These are phyloP conservation scores for Pichia sp. DNA, from an alignment of 1,139 yeast species.

Conservation along the genomic window DNA sequence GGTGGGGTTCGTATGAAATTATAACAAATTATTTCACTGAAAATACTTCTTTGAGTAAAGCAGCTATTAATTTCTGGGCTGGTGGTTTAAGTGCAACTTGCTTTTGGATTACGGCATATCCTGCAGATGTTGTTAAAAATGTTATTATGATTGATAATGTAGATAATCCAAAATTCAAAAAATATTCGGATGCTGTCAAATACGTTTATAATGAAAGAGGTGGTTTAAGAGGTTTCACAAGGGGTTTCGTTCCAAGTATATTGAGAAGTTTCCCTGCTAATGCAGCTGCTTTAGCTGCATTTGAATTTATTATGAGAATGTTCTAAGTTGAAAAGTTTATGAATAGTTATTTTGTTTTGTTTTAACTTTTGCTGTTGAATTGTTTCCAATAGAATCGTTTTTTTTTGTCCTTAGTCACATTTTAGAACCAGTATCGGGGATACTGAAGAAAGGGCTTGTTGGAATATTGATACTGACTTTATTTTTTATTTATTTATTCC, in stretches of 20 bases:
- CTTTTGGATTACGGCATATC: constrained; percentile 88
- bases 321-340: constrained; percentile 21
- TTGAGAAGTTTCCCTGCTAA: constrained; percentile 79
- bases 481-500: too few relatives aligned
- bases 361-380: too few relatives aligned
- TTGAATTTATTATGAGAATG: constrained; percentile 72
- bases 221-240: constrained; percentile 57
- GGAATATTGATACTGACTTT: too few relatives aligned
- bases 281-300: constrained; percentile 89
- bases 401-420: too few relatives aligned
- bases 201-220: constrained; percentile 60
- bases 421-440: too few relatives aligned
- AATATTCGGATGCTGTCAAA: constrained; percentile 68
- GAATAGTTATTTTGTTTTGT: background rate
- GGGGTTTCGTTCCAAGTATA: constrained; percentile 76
- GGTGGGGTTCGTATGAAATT: constrained; percentile 93
- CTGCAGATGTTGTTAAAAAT: constrained; percentile 84
- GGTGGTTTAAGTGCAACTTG: constrained; percentile 84
- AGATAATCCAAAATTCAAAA: constrained; percentile 58
- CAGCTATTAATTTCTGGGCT: constrained; percentile 81
- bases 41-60: constrained; percentile 56
- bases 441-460: too few relatives aligned
- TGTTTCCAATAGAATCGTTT: too few relatives aligned
- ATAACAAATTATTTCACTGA: constrained; percentile 63
- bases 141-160: constrained; percentile 79